Evolutionary conservation across 495 filamentous ascomycete genomes (phyloP).

Genomic region (Penicillium waksmanii): DNA sequence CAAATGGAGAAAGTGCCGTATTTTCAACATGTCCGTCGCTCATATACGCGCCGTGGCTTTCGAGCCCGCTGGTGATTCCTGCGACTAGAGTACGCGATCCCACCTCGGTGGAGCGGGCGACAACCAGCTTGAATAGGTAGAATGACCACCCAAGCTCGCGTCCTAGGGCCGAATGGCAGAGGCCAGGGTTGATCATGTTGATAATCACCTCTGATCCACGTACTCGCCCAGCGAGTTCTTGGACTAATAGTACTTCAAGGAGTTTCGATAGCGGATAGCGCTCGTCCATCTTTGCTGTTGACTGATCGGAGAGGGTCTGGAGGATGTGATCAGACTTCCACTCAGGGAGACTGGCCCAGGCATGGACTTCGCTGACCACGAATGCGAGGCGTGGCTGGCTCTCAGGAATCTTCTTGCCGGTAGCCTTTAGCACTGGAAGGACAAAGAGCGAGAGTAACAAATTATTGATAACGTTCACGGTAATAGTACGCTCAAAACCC

Average conservation of each 20-base stretch:
- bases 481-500: constrained; percentile 51
- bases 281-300: constrained; percentile 28
- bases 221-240: constrained; percentile 44
- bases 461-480: constrained; percentile 58
- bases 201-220: constrained; percentile 49
- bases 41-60: constrained; percentile 55
- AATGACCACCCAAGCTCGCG: constrained; percentile 31
- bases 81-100: constrained; percentile 51
- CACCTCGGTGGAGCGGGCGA: constrained; percentile 51
- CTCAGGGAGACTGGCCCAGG: constrained; percentile 35
- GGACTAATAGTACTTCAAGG: constrained; percentile 50
- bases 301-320: constrained; percentile 35
- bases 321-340: constrained; percentile 36
- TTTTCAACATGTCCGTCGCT: constrained; percentile 31
- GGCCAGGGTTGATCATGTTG: constrained; percentile 56
- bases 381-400: constrained; percentile 35
- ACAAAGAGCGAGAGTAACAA: constrained; percentile 51
- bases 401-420: constrained; percentile 23
- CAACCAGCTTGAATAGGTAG: constrained; percentile 22
- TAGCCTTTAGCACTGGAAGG: constrained; percentile 45
- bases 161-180: constrained; percentile 49
- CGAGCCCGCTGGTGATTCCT: constrained; percentile 38
- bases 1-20: constrained; percentile 34
- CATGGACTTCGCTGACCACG: constrained; percentile 47
- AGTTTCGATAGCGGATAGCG: constrained; percentile 58